Conservation (phyloP, 2,329 filamentous ascomycete species). For the Xylaria hypoxylon region DNA sequence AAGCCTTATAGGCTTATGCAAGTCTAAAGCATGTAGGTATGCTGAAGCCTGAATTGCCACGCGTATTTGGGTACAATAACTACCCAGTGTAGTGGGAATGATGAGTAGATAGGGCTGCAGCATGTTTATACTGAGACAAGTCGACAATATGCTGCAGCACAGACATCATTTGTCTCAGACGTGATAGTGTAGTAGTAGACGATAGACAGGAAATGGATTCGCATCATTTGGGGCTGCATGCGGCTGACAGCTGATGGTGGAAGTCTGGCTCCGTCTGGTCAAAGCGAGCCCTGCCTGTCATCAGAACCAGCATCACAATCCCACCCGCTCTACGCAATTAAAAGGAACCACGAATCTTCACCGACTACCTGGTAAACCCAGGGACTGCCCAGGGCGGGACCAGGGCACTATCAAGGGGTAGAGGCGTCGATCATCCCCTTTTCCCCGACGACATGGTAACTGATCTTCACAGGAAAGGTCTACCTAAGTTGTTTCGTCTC, state of each 20-base stretch:
- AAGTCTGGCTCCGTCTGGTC: not conserved
- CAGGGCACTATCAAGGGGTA: not conserved
- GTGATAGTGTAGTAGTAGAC: too few relatives aligned
- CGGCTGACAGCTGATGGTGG: slow-evolving; percentile 2
- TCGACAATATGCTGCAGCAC: not conserved
- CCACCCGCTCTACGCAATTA: slow-evolving; percentile 16
- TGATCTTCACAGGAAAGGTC: not conserved
- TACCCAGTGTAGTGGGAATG: too few relatives aligned
- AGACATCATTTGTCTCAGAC: not conserved
- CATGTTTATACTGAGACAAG: not conserved
- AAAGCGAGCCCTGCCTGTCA: slow-evolving; percentile 24
- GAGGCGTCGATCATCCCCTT: slow-evolving; percentile 5
- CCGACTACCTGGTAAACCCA: not conserved
- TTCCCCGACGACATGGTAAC: slow-evolving; percentile 27
- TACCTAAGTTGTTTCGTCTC: too few relatives aligned
- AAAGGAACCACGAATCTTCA: slow-evolving; percentile 13
- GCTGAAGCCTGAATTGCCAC: too few relatives aligned
- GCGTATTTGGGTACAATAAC: too few relatives aligned
- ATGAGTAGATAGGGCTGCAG: too few relatives aligned
- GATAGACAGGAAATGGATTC: not conserved
- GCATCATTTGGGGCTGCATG: slow-evolving; percentile 15
- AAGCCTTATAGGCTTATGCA: too few relatives aligned
- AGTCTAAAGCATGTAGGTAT: too few relatives aligned
- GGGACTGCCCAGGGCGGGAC: not conserved
- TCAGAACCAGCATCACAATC: slow-evolving; percentile 5